Base-by-base conservation (phyloP, 345 rosid species). In the Brassica cretica region DNA sequence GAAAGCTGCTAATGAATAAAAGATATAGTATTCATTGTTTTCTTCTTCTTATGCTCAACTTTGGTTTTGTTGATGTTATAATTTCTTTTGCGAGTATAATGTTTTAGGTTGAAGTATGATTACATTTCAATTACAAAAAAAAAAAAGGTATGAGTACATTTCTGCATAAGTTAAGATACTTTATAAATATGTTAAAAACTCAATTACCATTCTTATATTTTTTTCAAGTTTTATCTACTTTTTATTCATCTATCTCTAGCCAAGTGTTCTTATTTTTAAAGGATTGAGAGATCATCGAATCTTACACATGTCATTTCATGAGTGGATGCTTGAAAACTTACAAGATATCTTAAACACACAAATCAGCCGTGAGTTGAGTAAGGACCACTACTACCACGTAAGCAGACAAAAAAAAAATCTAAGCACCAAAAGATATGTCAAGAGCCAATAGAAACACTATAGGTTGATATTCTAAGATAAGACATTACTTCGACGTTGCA, bases 401-500 rank as follows among this genome's bases (percentile, higher is more conserved):
- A 61, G 62, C 68, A 59, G 25, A 68, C 12, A 67, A 76, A 12
- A 4, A 49, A 49, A 68, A 59, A 68, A 76, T 76, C 79, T 60
- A 68, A 19, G 1, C 39, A 24, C 27, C 63, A 46, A 18, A 11
- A 61, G 32, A 16, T 5, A n/a, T 70, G 56, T 76, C 64, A 62
- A 1, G 27, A 46, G 64, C 80, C 80, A 76, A 76, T 76, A 70
- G 56, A 51, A 76, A 70, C 73, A 5, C 70, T 0, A 70, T 64
- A 63, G 27, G 46, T 11, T 30, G 80, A 76, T 76, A 76, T 32
- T 70, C 1, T n/a, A 51, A 63, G 75, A 76, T 76, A 76, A 76
- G 75, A 70, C 24, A 51, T 9, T 3, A n/a, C 5, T 64, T 51
- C 35, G 70, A 24, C 10, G 62, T 16, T 33, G n/a, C 18, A 24